Percentiles rank a stretch among this genome's conserved stretches.
Evolutionary conservation across 345 rosid genomes (phyloP).

Genomic region (Erysimum cheiranthoides): DNA sequence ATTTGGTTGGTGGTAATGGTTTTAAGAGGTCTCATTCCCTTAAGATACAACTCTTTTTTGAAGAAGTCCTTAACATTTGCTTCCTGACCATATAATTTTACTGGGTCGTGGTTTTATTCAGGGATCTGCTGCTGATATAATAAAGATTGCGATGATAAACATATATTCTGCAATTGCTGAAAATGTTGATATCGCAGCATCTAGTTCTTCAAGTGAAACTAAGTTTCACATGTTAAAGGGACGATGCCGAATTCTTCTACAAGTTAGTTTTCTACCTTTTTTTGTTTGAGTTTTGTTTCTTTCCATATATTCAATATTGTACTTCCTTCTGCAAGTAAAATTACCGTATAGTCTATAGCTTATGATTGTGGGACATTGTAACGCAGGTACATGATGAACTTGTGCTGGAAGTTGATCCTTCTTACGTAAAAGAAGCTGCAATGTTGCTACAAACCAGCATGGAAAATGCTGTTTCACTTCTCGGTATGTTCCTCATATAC

Average conservation of each 20-base stretch:
- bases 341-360: neutral
- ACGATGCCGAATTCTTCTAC: conserved; percentile 82
- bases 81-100: conserved; percentile 8
- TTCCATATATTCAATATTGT: neutral
- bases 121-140: conserved; percentile 99
- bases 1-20: conserved; percentile 7
- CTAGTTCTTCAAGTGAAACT: conserved; percentile 51
- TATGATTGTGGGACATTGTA: conserved; percentile 4
- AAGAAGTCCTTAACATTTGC: conserved; percentile 17
- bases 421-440: conserved; percentile 77
- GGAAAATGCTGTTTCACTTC: conserved; percentile 82
- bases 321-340: conserved; percentile 3
- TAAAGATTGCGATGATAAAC: conserved; percentile 92
- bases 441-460: conserved; percentile 66
- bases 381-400: conserved; percentile 92
- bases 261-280: conserved; percentile 52
- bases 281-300: neutral
- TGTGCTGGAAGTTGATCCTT: conserved; percentile 83
- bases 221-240: conserved; percentile 74
- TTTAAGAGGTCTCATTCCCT: neutral
- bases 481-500: conserved; percentile 51
- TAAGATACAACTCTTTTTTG: neutral
- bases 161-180: conserved; percentile 65
- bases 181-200: conserved; percentile 48
- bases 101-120: conserved; percentile 44